Percentiles rank a stretch among this genome's conserved stretches.
These are phyloP conservation scores for Citrus maxima DNA, from an alignment of 345 rosid species.

Conservation along the genomic window DNA sequence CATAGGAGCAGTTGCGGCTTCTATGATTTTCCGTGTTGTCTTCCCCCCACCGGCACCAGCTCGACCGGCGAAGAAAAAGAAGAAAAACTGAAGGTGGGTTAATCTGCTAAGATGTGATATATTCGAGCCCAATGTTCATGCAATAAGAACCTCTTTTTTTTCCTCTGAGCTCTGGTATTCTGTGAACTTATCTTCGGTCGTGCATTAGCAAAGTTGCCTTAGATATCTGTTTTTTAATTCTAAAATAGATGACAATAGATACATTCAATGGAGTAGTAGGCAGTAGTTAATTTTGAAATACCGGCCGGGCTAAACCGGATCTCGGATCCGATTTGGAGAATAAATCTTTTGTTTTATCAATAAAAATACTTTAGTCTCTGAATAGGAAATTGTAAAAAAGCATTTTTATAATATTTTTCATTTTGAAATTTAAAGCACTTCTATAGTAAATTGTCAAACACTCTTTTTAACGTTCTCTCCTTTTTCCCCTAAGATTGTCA, in stretches of 20 bases:
- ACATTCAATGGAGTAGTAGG: too few relatives aligned
- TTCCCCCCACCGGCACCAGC: constrained; percentile 38
- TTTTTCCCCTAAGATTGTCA: background rate
- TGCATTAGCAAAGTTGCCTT: background rate
- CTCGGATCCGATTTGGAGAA: too few relatives aligned
- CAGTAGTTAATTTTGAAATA: too few relatives aligned
- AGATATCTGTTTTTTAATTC: background rate
- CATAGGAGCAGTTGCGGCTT: constrained; percentile 71
- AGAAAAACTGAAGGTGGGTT: constrained; percentile 49
- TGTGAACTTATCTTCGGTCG: too few relatives aligned
- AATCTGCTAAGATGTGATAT: background rate
- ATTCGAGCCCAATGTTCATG: background rate
- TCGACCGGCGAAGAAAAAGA: constrained; percentile 38
- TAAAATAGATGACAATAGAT: too few relatives aligned
- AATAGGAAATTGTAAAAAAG: background rate
- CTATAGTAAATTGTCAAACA: too few relatives aligned
- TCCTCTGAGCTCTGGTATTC: too few relatives aligned
- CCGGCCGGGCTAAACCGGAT: too few relatives aligned
- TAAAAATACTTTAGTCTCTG: background rate
- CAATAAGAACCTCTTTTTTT: constrained; percentile 5
- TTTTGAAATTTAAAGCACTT: background rate
- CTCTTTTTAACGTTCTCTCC: too few relatives aligned
- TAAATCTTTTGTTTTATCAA: too few relatives aligned
- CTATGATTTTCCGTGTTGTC: constrained; percentile 63
- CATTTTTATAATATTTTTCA: too few relatives aligned